Conservation (phyloP, 352 stramenopile species). For the Globisporangium cystogenes region DNA sequence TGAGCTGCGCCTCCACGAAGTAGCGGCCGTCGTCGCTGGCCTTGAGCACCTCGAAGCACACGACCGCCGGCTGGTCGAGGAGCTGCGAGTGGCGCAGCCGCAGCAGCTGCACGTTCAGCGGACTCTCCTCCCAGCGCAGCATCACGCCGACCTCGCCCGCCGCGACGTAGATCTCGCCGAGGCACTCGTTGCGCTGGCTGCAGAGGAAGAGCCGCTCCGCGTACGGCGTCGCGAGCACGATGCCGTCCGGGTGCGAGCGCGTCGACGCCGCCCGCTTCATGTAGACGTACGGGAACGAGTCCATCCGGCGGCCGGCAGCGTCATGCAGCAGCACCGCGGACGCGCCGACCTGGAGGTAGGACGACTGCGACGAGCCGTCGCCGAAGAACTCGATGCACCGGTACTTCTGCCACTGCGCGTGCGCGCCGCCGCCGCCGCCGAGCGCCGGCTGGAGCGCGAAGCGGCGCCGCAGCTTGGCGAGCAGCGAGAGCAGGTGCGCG, state of each 20-base stretch:
- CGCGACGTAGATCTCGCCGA: constrained; percentile 47
- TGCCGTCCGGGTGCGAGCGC: constrained; percentile 35
- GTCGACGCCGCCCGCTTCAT: constrained; percentile 41
- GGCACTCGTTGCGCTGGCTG: constrained; percentile 45
- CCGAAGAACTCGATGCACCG: constrained; percentile 63
- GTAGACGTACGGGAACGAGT: constrained; percentile 47
- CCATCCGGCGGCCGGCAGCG: constrained; percentile 33
- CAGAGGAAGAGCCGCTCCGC: constrained; percentile 70
- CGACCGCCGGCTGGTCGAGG: constrained; percentile 46
- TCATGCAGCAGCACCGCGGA: constrained; percentile 50
- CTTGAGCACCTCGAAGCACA: constrained; percentile 68
- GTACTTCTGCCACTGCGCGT: constrained; percentile 26
- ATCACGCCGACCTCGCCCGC: constrained; percentile 36
- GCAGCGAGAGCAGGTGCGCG: constrained; percentile 46
- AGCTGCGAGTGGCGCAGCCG: constrained; percentile 52
- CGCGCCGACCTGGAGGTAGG: constrained; percentile 43
- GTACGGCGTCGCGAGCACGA: constrained; percentile 57
- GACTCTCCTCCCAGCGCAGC: constrained; percentile 28
- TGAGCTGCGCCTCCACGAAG: constrained; percentile 55
- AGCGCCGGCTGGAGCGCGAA: constrained; percentile 32
- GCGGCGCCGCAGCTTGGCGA: constrained; percentile 39
- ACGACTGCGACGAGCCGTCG: constrained; percentile 48
- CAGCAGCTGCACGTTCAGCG: constrained; percentile 44
- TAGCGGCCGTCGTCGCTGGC: constrained; percentile 26
- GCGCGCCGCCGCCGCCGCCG: constrained; percentile 13